phyloP scores from a whole-genome alignment of 1,284 basidiomycete species.

The Trichosporon inkin region DNA sequence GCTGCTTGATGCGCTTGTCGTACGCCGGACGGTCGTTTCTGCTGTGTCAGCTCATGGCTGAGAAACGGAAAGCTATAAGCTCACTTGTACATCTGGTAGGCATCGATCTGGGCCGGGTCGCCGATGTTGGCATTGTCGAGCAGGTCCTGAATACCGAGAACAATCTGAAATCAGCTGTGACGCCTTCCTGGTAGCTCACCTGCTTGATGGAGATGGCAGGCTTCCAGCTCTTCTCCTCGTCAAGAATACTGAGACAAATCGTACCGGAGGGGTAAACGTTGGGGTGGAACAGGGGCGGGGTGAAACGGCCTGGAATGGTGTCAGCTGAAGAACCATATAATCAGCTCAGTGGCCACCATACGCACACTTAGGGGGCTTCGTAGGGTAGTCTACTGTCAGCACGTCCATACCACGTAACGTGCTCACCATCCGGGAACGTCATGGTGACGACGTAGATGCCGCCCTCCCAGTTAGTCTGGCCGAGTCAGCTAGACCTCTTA shows the following conservation, averaged over 20 bases:
- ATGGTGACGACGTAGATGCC: constrained; percentile 91
- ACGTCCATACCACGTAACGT: constrained; percentile 35
- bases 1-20: constrained; percentile 73
- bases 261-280: constrained; percentile 99
- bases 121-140: constrained; percentile 90
- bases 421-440: constrained; percentile 87
- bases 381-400: constrained; percentile 47
- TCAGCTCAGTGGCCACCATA: background rate
- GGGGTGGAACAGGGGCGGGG: constrained; percentile 92
- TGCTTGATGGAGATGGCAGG: constrained; percentile 99
- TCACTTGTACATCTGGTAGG: constrained; percentile 96
- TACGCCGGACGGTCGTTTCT: constrained; percentile 88
- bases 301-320: constrained; percentile 76
- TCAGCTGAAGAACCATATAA: constrained; percentile 3
- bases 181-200: constrained; percentile 53
- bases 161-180: constrained; percentile 59
- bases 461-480: constrained; percentile 91
- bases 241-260: constrained; percentile 94
- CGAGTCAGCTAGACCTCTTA: constrained; percentile 24
- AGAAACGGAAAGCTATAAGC: constrained; percentile 35
- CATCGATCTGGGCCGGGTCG: constrained; percentile 94
- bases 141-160: constrained; percentile 91
- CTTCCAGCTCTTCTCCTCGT: constrained; percentile 99
- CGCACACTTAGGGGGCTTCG: constrained; percentile 50
- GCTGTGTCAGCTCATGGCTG: background rate